Base-by-base conservation (phyloP, 2,329 filamentous ascomycete species). In the Hypoxylon rubiginosum region DNA sequence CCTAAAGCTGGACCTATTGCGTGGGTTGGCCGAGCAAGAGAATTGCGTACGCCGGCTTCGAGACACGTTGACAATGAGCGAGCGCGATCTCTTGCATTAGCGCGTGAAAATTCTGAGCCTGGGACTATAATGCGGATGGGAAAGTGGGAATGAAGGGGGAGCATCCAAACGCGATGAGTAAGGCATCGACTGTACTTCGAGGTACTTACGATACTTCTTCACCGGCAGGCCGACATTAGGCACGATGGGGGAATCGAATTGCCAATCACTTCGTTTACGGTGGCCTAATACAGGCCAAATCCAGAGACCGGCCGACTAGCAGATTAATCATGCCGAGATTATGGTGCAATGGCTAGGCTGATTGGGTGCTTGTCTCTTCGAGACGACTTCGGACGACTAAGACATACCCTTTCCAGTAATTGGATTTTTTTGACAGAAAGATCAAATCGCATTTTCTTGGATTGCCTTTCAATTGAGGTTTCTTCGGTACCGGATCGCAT, bases 1-100 rank as follows among this genome's bases (percentile, higher is more conserved):
- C 61, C 70, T 48, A n/a, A n/a, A 66, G 74, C 50, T 70, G 64
- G 52, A 19, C 68, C 65, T 58, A 56, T 71, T 70, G 71, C 28
- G 30, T 30, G 26, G 43, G 30, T 30, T 48, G 28, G 54, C 21
- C n/a, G 54, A 65, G 70, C 65, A 13, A 26, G 21, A 13, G 11
- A 26, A 24, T 17, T 28, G 13, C 24, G n/a, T 54, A 39, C 32
- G 45, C n/a, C 21, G 19, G 41, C 43, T 53, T 58, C 54, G 57
- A 56, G 13, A 61, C 56, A 61, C 57, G 63, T 62, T 62, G 51
- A 62, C 45, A n/a, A 34, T 58, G 46, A 49, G 48, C 51, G 43
- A 36, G 52, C 53, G 41, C 67, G 50, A 53, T 62, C 50, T 41
- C 64, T 64, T 62, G 67, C 64, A 69, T 69, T 69, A 69, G 67